Percentiles rank a stretch among this genome's conserved stretches.
Conservation (phyloP, 2,329 filamentous ascomycete genomes). For the Alternaria sp. region DNA sequence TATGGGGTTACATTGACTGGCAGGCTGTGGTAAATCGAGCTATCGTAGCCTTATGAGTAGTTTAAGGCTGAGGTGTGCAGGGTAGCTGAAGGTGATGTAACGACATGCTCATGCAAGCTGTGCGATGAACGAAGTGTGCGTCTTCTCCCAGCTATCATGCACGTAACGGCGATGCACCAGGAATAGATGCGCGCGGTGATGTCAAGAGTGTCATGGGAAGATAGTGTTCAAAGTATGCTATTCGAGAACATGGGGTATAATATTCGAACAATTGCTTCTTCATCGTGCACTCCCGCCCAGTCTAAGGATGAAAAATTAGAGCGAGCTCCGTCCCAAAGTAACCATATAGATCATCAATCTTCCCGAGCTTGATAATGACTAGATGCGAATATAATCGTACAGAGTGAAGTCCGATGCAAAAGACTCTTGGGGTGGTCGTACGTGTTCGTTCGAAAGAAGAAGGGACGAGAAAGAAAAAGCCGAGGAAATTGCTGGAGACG, state of each 20-base stretch:
- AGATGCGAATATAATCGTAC: neutral
- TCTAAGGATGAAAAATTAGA: neutral
- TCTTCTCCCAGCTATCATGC: neutral
- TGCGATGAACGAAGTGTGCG: neutral
- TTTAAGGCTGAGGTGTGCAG: neutral
- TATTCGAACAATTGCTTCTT: constrained; percentile 6
- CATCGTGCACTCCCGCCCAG: neutral
- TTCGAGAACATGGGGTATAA: constrained; percentile 10
- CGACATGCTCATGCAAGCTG: neutral
- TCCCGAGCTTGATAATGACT: constrained; percentile 2
- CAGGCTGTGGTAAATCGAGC: neutral
- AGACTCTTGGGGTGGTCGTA: constrained; percentile 4
- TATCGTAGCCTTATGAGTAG: neutral
- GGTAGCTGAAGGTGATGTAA: neutral
- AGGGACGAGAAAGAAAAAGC: neutral
- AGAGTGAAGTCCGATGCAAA: constrained; percentile 4
- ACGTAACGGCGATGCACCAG: neutral
- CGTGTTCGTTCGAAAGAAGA: constrained; percentile 4
- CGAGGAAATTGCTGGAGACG: constrained; percentile 6
- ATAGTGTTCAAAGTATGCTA: neutral
- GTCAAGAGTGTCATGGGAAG: neutral
- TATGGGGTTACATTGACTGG: neutral
- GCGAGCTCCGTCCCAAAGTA: neutral
- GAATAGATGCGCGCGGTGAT: neutral
- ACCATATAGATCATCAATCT: constrained; percentile 9